Percentiles rank a stretch among this genome's conserved stretches.
Conservation (phyloP, 2,329 filamentous ascomycete genomes). For the Ustilaginoidea virens region DNA sequence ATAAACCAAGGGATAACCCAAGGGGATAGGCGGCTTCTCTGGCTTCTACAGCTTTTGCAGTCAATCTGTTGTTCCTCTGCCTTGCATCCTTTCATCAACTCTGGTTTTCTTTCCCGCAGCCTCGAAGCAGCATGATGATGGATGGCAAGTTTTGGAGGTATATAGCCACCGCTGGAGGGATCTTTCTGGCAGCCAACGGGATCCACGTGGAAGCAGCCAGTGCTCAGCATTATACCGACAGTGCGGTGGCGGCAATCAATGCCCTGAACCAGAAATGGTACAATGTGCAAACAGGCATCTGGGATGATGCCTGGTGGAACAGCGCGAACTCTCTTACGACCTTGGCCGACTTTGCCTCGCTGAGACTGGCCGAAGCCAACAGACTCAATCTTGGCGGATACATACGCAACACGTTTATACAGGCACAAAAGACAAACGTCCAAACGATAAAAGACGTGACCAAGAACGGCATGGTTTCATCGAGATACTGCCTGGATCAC, state of each 20-base stretch:
- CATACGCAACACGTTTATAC: slow-evolving; percentile 28
- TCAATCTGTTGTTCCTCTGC: too few species aligned
- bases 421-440: slow-evolving; percentile 26
- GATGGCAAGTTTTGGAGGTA: background rate
- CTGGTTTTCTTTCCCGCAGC: background rate
- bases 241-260: slow-evolving; percentile 18
- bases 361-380: slow-evolving; percentile 18
- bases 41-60: too few species aligned
- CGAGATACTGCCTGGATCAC: slow-evolving; percentile 19
- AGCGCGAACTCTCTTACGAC: slow-evolving; percentile 50
- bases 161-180: slow-evolving; percentile 4
- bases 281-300: slow-evolving; percentile 42
- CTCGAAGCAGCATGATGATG: slow-evolving; percentile 1
- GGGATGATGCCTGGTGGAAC: slow-evolving; percentile 59
- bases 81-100: background rate
- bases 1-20: too few species aligned
- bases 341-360: slow-evolving; percentile 36
- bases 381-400: slow-evolving; percentile 22
- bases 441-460: slow-evolving; percentile 22
- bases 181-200: background rate
- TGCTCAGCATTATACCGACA: slow-evolving; percentile 14
- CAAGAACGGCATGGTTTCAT: slow-evolving; percentile 19
- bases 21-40: too few species aligned
- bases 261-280: slow-evolving; percentile 45
- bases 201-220: background rate